Conservation (phyloP, 2,329 filamentous ascomycete genomes). For the Pestalotiopsis sp. region DNA sequence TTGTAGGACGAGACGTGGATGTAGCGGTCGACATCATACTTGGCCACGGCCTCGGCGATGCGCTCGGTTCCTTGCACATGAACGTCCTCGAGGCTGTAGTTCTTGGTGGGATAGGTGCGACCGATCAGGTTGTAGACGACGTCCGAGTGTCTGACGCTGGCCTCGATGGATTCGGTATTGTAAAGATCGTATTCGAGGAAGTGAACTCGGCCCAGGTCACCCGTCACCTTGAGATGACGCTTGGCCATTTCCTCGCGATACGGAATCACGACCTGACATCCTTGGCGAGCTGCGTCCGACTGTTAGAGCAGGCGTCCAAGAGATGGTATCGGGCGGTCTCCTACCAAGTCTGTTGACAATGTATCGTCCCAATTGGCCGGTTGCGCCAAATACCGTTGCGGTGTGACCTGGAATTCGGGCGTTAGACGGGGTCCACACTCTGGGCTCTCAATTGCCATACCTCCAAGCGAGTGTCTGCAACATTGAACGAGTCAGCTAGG, state of each 20-base stretch:
- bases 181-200: constrained; percentile 95
- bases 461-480: constrained; percentile 78
- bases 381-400: constrained; percentile 96
- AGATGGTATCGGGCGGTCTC: constrained; percentile 15
- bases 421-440: neutral
- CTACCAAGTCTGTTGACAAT: constrained; percentile 90
- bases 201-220: constrained; percentile 84
- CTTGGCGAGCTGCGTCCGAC: constrained; percentile 69
- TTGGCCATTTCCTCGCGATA: constrained; percentile 98
- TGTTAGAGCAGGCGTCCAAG: constrained; percentile 22
- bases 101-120: constrained; percentile 95
- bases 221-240: constrained; percentile 93
- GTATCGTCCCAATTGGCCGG: constrained; percentile 92
- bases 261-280: constrained; percentile 91
- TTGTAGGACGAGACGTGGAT: constrained; percentile 97
- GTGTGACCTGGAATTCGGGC: constrained; percentile 71
- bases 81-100: constrained; percentile 90
- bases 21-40: constrained; percentile 96
- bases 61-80: constrained; percentile 90
- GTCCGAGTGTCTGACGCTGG: constrained; percentile 94
- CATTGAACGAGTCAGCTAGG: constrained; percentile 14
- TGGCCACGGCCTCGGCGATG: constrained; percentile 90
- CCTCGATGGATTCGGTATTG: constrained; percentile 94
- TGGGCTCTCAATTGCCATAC: constrained; percentile 44
- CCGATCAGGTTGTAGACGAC: constrained; percentile 97